Evolutionary conservation across 1,139 yeast genomes (phyloP).

Genomic region (Candida neerlandica): DNA sequence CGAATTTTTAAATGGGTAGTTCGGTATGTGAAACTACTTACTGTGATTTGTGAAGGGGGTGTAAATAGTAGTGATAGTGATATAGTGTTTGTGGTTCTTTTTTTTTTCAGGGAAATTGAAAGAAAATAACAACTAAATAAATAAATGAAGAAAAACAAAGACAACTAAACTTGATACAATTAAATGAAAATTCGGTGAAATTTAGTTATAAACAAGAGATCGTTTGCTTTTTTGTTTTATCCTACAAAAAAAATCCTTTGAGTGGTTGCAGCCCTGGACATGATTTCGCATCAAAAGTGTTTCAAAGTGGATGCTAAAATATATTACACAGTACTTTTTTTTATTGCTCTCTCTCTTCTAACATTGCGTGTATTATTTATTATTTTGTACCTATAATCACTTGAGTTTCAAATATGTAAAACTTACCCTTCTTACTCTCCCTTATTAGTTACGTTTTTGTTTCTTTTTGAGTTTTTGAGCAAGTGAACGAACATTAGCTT

Average conservation of each 20-base stretch:
- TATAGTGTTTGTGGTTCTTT: background rate
- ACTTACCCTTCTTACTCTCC: background rate
- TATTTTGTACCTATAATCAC: background rate
- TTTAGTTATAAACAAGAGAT: background rate
- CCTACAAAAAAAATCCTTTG: background rate
- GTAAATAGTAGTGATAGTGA: no score
- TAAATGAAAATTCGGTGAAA: background rate
- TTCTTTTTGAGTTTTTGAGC: conserved; percentile 44
- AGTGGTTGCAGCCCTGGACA: background rate
- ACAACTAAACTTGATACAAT: background rate
- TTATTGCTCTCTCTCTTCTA: no score
- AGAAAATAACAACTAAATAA: background rate
- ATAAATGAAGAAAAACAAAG: background rate
- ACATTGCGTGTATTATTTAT: background rate
- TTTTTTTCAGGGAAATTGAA: background rate
- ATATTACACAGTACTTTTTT: no score
- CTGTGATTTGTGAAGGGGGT: no score
- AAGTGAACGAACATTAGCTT: conserved; percentile 23
- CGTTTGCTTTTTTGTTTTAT: background rate
- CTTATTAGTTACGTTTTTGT: conserved; percentile 15
- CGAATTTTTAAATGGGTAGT: no score
- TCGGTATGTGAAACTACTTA: no score
- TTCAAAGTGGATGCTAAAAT: background rate
- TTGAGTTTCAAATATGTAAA: background rate
- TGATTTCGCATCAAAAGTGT: conserved; percentile 4